phyloP scores from a whole-genome alignment of 139 green algal genomes.

The Spirogloea muscicola region DNA sequence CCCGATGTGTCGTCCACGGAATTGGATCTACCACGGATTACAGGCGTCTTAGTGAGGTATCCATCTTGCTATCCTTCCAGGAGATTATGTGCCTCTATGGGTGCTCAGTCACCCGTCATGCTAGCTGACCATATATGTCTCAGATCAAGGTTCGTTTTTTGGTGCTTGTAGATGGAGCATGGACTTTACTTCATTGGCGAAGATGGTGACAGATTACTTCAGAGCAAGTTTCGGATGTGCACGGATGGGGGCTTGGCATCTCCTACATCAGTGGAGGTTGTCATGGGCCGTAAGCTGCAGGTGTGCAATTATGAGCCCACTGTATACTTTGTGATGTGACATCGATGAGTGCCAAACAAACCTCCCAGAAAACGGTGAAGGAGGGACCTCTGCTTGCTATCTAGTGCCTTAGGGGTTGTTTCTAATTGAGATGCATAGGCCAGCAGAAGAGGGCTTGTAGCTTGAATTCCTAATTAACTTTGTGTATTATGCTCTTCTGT shows the following conservation, averaged over 20 bases:
- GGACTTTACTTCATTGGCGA: constrained; percentile 77
- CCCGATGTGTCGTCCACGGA: constrained; percentile 77
- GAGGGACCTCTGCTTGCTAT: too few species aligned
- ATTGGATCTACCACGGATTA: constrained; percentile 84
- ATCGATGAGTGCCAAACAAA: neutral
- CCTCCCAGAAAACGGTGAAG: too few species aligned
- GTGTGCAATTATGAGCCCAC: neutral
- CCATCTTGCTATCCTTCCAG: neutral
- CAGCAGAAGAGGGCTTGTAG: too few species aligned
- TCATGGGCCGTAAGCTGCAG: constrained; percentile 67
- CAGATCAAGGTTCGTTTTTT: too few species aligned
- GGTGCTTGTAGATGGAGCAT: constrained; percentile 63
- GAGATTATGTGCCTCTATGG: neutral
- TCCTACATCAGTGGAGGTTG: constrained; percentile 56
- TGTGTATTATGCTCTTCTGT: too few species aligned
- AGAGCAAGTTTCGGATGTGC: constrained; percentile 51
- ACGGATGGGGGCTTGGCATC: neutral
- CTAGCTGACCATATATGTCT: too few species aligned
- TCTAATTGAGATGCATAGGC: too few species aligned
- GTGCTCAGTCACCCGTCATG: too few species aligned
- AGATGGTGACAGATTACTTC: constrained; percentile 11
- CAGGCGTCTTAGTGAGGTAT: constrained; percentile 48
- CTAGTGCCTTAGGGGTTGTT: too few species aligned
- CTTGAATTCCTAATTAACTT: too few species aligned
- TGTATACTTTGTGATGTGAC: neutral